Evolutionary conservation across 768 basidiomycete genomes (phyloP).

Genomic region (Naematelia aurantialba): DNA sequence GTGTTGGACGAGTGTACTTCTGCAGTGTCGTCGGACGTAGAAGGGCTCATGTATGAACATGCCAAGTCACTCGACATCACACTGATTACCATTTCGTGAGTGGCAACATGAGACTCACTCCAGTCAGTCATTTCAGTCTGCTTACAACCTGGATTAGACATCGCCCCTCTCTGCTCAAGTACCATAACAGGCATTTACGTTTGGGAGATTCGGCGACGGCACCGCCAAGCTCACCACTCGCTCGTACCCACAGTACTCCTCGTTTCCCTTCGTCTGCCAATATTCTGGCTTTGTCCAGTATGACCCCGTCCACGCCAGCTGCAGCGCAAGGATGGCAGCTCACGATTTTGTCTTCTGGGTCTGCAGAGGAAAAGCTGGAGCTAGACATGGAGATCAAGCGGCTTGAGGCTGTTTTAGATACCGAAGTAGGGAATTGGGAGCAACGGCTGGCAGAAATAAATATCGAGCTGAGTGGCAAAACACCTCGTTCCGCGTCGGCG

Average conservation of each 20-base stretch:
- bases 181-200: conserved; percentile 81
- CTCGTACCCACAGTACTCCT: background rate
- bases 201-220: conserved; percentile 56
- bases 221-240: conserved; percentile 17
- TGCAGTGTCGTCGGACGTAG: conserved; percentile 92
- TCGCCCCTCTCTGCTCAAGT: conserved; percentile 76
- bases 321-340: conserved; percentile 38
- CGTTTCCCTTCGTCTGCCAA: conserved; percentile 2
- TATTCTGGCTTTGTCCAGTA: background rate
- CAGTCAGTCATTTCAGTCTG: background rate
- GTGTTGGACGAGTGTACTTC: conserved; percentile 75
- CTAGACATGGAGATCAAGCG: conserved; percentile 69
- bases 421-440: conserved; percentile 72
- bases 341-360: conserved; percentile 29
- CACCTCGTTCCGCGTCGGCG: too few species aligned
- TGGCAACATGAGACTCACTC: conserved; percentile 34
- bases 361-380: conserved; percentile 54
- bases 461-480: conserved; percentile 54
- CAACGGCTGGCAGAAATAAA: conserved; percentile 63
- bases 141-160: conserved; percentile 23
- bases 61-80: conserved; percentile 85
- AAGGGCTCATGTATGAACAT: conserved; percentile 91
- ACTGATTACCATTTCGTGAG: conserved; percentile 77
- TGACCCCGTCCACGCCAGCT: conserved; percentile 31
- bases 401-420: conserved; percentile 62